phyloP scores from a whole-genome alignment of 257 asterid genomes.

The Nicotiana paniculata region DNA sequence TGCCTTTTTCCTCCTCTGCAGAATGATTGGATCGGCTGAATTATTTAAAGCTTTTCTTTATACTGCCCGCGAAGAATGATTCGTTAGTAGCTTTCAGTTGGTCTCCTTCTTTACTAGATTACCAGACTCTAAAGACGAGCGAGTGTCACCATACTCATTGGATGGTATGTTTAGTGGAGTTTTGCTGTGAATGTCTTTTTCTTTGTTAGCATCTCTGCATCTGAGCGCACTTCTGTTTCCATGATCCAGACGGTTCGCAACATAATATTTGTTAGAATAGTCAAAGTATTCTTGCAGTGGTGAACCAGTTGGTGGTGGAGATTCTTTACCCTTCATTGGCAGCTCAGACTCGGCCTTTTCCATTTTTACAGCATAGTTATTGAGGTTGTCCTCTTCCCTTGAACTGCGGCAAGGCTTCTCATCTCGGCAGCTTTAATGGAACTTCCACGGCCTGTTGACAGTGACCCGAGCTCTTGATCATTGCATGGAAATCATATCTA shows the following conservation, averaged over 20 bases:
- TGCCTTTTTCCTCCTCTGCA: conserved; percentile 35
- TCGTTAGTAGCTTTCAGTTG: conserved; percentile 35
- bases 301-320: conserved; percentile 48
- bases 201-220: conserved; percentile 26
- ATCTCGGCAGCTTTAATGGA: conserved; percentile 24
- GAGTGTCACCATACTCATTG: conserved; percentile 60
- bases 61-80: conserved; percentile 47
- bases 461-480: conserved; percentile 37
- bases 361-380: conserved; percentile 8
- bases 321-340: conserved; percentile 27
- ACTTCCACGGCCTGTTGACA: conserved; percentile 22
- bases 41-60: conserved; percentile 41
- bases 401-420: conserved; percentile 29
- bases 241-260: conserved; percentile 23
- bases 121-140: conserved; percentile 66
- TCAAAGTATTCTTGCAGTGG: conserved; percentile 64
- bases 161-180: conserved; percentile 48
- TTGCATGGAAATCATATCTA: conserved; percentile 46
- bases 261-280: conserved; percentile 40
- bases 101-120: conserved; percentile 38
- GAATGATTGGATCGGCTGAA: conserved; percentile 16
- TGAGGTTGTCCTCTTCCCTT: conserved; percentile 40
- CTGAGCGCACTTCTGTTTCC: conserved; percentile 50
- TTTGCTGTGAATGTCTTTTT: conserved; percentile 28
- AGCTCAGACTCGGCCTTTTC: conserved; percentile 22